Base-by-base conservation (phyloP, 441 rosid species). In the Raphanus hybrid region DNA sequence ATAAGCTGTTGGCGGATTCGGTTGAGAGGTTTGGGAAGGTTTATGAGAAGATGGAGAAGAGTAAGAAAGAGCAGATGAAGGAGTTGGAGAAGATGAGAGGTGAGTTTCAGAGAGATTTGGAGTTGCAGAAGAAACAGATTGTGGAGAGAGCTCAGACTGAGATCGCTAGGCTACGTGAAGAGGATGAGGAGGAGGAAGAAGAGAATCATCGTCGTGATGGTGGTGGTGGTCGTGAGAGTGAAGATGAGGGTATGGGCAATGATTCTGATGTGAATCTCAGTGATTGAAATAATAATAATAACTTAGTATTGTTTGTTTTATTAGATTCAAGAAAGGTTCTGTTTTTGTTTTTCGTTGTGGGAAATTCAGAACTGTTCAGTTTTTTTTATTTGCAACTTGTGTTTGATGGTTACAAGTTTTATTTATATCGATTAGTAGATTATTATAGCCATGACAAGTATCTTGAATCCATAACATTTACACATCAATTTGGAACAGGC, bases 1-100 rank as follows among this genome's bases (percentile, higher is more conserved):
- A 88, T 74, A 83, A 83, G 80, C 62, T 93, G 82, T 87, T 96
- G 50, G 99, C 97, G 0, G 91, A 91, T 77, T 96, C 97, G 0
- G 89, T 96, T 43, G 82, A 87, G 63, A 96, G 84, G 26, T 93
- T 96, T 61, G 89, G 92, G 54, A 88, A 90, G 61, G 83, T 93
- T 70, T 96, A 92, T 69, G 97, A 96, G 88, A 93, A 90, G 90
- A 90, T 92, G 48, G 98, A 96, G 88, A 90, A 41, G 68, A 87
- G 83, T 78, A 89, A 90, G 80, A 84, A 90, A 74, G 88, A 86
- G 81, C 97, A 93, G 74, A 93, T 96, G 94, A 71, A 84, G 76
- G 98, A 90, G 71, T 75, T 96, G 68, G 98, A 96, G 87, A 92
- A 87, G 85, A 89, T 96, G 97, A 89, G 98, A 81, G 88, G 86